Evolutionary conservation across 2,329 filamentous ascomycete genomes (phyloP), one percentile per base, ranked within the genome.

Genomic region (Epichloe sp.): DNA sequence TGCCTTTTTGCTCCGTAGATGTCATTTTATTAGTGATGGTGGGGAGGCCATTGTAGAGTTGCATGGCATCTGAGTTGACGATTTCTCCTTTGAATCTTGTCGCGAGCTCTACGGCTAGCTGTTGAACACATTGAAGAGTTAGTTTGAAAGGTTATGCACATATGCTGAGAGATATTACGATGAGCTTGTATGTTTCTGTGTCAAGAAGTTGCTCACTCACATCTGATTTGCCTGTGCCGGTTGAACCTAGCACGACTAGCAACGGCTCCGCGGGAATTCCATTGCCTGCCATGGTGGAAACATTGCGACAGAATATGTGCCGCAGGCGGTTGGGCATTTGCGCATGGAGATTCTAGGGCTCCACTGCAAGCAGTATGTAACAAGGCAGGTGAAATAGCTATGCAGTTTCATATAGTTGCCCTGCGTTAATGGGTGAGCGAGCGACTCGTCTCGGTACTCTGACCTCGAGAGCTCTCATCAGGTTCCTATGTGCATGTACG

Each of bases 11-110:
- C 64, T 97, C 91, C 19, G 81, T 75, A 1, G 63, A 49, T 0
- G 86, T 80, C 53, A 97, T 86, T 65, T 97, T 95, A 67, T 98
- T 98, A 26, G 93, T 98, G 59, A 97, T 91, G 56, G 97, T 84
- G 5, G 93, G 89, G 43, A 98, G 72, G 3, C 93, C 93, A 49
- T 79, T 78, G 66, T 98, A 98, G 70, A 98, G 82, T 65, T 98
- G 93, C 89, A 98, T 95, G 40, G 93, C 93, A 73, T 98, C 93
- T 45, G 88, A 88, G 64, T 98, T 98, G 70, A 98, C 89, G 49
- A 98, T 79, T 67, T 98, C 93, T 62, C 94, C 93, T 66, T 93
- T 83, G 68, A 89, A 90, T 21, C 77, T 80, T 42, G 76, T 76
- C 1, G 94, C 93, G 48, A 98, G 71, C 56, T 95, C 88, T 41